Evolutionary conservation across 306 rosid species (phyloP), one percentile per base, ranked within the genome.

Genomic region (Inga leiocalycina): DNA sequence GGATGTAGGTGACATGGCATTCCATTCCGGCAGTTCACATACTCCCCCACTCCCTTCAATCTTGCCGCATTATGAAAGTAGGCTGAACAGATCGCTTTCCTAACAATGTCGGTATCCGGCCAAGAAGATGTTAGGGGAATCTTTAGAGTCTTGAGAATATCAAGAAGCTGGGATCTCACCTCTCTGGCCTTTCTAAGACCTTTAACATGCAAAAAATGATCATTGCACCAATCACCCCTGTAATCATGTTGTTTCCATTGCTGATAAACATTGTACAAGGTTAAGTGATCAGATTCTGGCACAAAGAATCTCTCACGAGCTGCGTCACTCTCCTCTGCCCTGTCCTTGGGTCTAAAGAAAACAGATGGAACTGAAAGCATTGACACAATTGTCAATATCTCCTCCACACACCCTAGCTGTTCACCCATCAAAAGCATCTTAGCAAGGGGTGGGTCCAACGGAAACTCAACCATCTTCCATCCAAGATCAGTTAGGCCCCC

Each of bases 381-480:
- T 14, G 99, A 96, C 64, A 96, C 99, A 74, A 96, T 90, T 9
- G 99, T 96, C 85, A 96, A 68, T 57, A 96, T 97, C 88, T 96
- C 99, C 46, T 96, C 98, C 10, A 96, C 4, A 77, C 99, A 96
- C 43, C 89, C 94, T 10, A 96, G 83, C 81, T 84, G 89, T 35
- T 89, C 96, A 30, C 99, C 99, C 94, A 90, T 96, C 89, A 96
- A 77, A 51, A 96, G 94, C 99, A 96, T 96, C 88, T 96, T 96
- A 41, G 99, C 99, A 57, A 96, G 98, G 8, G 99, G 98, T 77
- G 99, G 99, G 79, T 96, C 99, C 85, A 96, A 79, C 0, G 99
- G 99, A 79, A 96, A 96, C 88, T 96, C 99, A 74, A 96, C 99
- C 99, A 96, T 96, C 86, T 96, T 96, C 99, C 99, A 96, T 65